A percentile compares a stretch with the other conserved stretches of the same genome.
Evolutionary conservation across 2,329 filamentous ascomycete genomes (phyloP).

Genomic region (Coniochaeta hoffmannii): DNA sequence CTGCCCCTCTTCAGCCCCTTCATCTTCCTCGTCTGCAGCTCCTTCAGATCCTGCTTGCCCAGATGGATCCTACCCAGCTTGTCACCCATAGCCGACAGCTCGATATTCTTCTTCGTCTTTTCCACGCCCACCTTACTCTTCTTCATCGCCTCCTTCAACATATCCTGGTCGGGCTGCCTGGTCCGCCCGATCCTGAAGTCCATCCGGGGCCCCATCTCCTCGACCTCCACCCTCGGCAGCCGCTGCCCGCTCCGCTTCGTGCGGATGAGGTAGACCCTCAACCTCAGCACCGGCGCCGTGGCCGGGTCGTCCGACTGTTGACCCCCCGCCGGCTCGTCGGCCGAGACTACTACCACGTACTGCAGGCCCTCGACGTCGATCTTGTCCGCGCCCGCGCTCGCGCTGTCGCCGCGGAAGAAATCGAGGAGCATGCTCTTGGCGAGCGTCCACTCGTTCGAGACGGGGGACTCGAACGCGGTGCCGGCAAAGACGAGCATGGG

Average conservation of each 20-base stretch:
- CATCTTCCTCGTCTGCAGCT: constrained; percentile 96
- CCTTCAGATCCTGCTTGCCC: constrained; percentile 78
- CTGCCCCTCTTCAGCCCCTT: constrained; percentile 89
- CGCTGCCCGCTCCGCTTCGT: constrained; percentile 84
- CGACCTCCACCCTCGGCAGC: constrained; percentile 83
- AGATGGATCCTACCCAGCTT: constrained; percentile 92
- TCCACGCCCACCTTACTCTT: constrained; percentile 70
- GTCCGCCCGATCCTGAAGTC: constrained; percentile 82
- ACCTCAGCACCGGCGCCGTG: constrained; percentile 48
- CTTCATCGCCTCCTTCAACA: constrained; percentile 87
- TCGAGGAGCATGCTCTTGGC: constrained; percentile 84
- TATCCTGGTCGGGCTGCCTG: constrained; percentile 67
- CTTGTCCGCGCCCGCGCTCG: constrained; percentile 47
- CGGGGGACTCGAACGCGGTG: constrained; percentile 76
- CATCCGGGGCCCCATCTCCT: constrained; percentile 91
- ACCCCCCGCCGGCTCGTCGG: constrained; percentile 50
- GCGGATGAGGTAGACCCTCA: constrained; percentile 78
- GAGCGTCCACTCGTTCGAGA: constrained; percentile 71
- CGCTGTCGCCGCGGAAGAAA: constrained; percentile 73
- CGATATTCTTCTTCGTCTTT: constrained; percentile 92
- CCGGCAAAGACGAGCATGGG: constrained; percentile 90
- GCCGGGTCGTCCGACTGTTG: constrained; percentile 13
- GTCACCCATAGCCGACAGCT: constrained; percentile 85
- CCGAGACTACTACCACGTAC: constrained; percentile 77
- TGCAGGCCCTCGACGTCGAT: constrained; percentile 94